phyloP scores from a whole-genome alignment of 257 asterid genomes.

The Plantago elongata region DNA sequence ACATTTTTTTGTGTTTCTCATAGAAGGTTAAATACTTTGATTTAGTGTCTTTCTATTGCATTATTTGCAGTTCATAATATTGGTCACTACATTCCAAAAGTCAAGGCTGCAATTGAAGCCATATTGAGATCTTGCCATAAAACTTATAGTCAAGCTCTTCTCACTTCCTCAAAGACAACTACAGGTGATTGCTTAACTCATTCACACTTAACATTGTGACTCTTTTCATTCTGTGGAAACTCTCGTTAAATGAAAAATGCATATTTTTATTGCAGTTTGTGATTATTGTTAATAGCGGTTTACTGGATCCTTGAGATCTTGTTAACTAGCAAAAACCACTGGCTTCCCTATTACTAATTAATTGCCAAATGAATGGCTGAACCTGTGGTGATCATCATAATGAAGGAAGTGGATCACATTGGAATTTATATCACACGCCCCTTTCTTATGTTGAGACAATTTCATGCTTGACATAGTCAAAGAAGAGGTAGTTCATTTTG shows the following conservation, averaged over 20 bases:
- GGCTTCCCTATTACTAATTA: not conserved
- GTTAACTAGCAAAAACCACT: too few relatives aligned
- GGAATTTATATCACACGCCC: not conserved
- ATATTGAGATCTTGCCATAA: conserved; percentile 86
- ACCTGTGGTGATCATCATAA: not conserved
- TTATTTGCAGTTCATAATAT: conserved; percentile 73
- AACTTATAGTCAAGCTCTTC: conserved; percentile 86
- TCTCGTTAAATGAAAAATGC: conserved; percentile 12
- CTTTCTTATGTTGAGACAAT: not conserved
- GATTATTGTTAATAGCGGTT: not conserved
- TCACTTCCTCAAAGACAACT: conserved; percentile 94
- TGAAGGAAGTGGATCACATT: conserved; percentile 13
- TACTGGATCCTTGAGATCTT: too few relatives aligned
- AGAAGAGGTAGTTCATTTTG: conserved; percentile 7
- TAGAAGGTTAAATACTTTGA: conserved; percentile 15
- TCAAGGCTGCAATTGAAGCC: conserved; percentile 92
- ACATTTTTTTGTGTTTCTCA: conserved; percentile 14
- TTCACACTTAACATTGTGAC: not conserved
- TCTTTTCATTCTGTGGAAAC: conserved; percentile 10
- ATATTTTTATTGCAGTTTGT: conserved; percentile 14
- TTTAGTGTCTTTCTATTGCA: conserved; percentile 24
- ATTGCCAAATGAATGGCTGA: not conserved
- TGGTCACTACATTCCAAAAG: conserved; percentile 98
- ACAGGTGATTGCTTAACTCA: conserved; percentile 49
- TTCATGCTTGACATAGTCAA: not conserved